phyloP scores from a whole-genome alignment of 306 rosid species.

The Astragalus glycyphyllos region DNA sequence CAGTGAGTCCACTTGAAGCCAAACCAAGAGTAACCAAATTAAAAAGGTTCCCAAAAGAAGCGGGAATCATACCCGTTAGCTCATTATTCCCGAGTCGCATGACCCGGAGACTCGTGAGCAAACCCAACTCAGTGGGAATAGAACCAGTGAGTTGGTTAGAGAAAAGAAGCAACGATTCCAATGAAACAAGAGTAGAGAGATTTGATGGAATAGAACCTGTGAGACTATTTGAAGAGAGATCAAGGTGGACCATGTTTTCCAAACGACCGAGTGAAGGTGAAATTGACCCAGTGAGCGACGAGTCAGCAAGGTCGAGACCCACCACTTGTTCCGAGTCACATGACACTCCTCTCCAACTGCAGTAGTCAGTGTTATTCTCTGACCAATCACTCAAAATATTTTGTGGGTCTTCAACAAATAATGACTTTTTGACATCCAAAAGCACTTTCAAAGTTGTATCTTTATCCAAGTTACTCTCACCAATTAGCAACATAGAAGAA shows the following conservation, averaged over 20 bases:
- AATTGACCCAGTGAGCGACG: constrained; percentile 81
- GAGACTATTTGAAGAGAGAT: constrained; percentile 81
- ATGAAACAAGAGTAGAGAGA: constrained; percentile 64
- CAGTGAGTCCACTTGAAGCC: constrained; percentile 76
- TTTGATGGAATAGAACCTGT: constrained; percentile 80
- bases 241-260: constrained; percentile 69
- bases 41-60: constrained; percentile 64
- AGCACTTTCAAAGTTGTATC: constrained; percentile 59
- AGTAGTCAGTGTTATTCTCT: constrained; percentile 57
- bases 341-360: constrained; percentile 77
- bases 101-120: constrained; percentile 70
- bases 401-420: constrained; percentile 66
- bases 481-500: constrained; percentile 34
- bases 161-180: constrained; percentile 77
- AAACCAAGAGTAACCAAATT: constrained; percentile 66
- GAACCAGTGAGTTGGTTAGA: constrained; percentile 77
- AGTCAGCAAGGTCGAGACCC: constrained; percentile 81
- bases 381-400: constrained; percentile 76
- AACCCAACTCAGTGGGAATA: constrained; percentile 69
- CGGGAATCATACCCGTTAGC: constrained; percentile 76
- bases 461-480: constrained; percentile 45
- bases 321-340: constrained; percentile 57
- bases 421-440: constrained; percentile 72
- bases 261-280: constrained; percentile 69
- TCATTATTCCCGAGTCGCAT: constrained; percentile 82